Percentiles rank a stretch among this genome's conserved stretches.
Evolutionary conservation across 257 asterid genomes (phyloP).

Genomic region (Solanum virginianum): DNA sequence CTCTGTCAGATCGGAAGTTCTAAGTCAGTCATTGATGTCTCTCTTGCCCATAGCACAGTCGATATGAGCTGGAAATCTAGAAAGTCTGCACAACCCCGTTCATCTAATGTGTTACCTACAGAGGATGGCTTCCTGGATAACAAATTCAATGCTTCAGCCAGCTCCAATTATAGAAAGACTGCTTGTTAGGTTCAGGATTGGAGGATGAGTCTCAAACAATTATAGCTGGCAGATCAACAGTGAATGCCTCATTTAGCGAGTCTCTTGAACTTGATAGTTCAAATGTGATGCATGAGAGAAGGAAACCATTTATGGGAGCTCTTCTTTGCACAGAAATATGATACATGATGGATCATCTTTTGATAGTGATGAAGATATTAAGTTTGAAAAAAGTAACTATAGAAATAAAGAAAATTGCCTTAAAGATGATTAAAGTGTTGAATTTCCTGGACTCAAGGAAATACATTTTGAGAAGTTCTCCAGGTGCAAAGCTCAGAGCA

Average conservation of each 20-base stretch:
- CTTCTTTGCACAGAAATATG: slow-evolving; percentile 1
- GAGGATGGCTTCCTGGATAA: background rate
- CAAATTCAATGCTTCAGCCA: no score
- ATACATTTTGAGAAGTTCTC: slow-evolving; percentile 27
- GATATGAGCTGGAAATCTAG: no score
- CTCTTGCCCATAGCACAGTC: no score
- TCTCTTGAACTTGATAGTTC: background rate
- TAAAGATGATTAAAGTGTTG: slow-evolving; percentile 18
- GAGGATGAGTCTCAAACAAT: slow-evolving; percentile 3
- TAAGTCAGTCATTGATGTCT: no score
- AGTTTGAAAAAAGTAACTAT: slow-evolving; percentile 10
- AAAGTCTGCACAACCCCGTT: slow-evolving; percentile 4
- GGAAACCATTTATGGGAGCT: slow-evolving; percentile 17
- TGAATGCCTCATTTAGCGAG: background rate
- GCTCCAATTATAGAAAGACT: no score
- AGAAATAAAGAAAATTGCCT: slow-evolving; percentile 11
- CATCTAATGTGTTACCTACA: slow-evolving; percentile 23
- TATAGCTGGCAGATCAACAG: slow-evolving; percentile 12
- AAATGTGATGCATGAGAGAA: background rate
- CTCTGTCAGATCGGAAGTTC: slow-evolving; percentile 23
- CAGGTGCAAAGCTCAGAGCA: slow-evolving; percentile 16
- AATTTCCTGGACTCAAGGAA: slow-evolving; percentile 4
- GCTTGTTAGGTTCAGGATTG: no score
- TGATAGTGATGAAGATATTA: no score
- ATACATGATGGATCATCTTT: no score